Evolutionary conservation across 441 rosid genomes (phyloP), one percentile per base, ranked within the genome.

Genomic region (Pelargonium australe): DNA sequence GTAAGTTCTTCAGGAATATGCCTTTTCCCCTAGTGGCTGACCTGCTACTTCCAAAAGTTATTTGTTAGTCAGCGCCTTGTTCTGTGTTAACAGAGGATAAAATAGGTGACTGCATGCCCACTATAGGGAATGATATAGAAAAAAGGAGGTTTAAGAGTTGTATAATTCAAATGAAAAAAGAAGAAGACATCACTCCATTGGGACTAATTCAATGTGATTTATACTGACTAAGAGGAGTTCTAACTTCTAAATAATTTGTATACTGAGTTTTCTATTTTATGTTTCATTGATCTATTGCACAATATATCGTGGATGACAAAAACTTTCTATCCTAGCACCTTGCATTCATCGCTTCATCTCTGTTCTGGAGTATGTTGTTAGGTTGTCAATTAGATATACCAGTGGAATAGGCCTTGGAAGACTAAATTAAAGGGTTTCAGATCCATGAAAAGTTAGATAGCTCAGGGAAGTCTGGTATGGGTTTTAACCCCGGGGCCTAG

Each of bases 1-100:
- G 99, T 92, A 78, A 86, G 90, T 82, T 71, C 45, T 68, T 65
- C 70, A 64, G 20, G 11, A 17, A 53, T 62, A 17, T 66, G 10
- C 31, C 65, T 65, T 75, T 69, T 25, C 40, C 31, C 74, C 34
- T 45, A 43, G 70, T 23, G 41, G 40, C 13, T 58, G 47, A 51
- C 65, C 47, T 64, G 45, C 14, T 23, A 23, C 28, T 65, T 65
- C 23, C 17, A 19, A 61, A 16, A 41, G 16, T 67, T 13, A 19
- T 40, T 7, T 4, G 5, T 17, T 20, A 53, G 16, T 12, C 16
- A 53, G 0, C 6, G 9, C 14, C 11, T 62, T 16, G 37, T 66
- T 25, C n/a, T 47, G 23, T 6, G 5, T 53, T 53, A 53, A 53
- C 20, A 16, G 60, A 53, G 16, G 34, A 28, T 28, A 28, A 28